phyloP scores from a whole-genome alignment of 768 basidiomycete species.

The Kwoniella sp. region DNA sequence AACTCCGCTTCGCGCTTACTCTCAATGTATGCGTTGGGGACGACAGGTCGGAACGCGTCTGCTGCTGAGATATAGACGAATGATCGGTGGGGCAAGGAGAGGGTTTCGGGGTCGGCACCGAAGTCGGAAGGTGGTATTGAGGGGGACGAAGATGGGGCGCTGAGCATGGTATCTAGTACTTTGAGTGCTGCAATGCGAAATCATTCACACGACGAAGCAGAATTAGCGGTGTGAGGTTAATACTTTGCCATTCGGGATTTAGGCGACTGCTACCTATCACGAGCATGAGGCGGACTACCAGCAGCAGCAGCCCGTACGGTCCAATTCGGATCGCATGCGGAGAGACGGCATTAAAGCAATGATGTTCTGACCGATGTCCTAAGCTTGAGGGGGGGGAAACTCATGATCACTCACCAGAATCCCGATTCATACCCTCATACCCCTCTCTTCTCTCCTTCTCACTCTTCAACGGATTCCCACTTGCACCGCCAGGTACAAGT shows the following conservation, averaged over 20 bases:
- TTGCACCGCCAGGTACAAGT: slow-evolving; percentile 32
- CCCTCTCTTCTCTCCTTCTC: slow-evolving; percentile 52
- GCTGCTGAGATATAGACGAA: slow-evolving; percentile 97
- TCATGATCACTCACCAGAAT: slow-evolving; percentile 77
- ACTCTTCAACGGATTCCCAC: slow-evolving; percentile 55
- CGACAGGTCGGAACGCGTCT: slow-evolving; percentile 82
- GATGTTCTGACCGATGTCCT: no score
- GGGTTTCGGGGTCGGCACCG: background rate
- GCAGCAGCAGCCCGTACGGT: no score
- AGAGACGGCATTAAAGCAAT: no score
- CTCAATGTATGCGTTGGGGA: slow-evolving; percentile 82
- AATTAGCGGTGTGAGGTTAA: no score
- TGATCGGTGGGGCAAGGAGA: slow-evolving; percentile 25
- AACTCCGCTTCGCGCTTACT: slow-evolving; percentile 91
- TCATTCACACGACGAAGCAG: background rate
- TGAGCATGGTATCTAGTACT: slow-evolving; percentile 72
- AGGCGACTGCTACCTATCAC: no score
- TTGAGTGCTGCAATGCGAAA: slow-evolving; percentile 58
- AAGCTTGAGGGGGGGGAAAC: no score
- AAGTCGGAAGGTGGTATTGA: background rate
- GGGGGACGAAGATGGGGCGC: slow-evolving; percentile 10
- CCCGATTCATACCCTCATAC: slow-evolving; percentile 84
- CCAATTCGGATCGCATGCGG: no score
- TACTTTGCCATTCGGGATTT: no score
- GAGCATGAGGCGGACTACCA: no score